A percentile compares a stretch with the other conserved stretches of the same genome.
These are phyloP conservation scores for Bipolaris zeicola DNA, from an alignment of 2,329 filamentous ascomycete genomes.

Conservation along the genomic window DNA sequence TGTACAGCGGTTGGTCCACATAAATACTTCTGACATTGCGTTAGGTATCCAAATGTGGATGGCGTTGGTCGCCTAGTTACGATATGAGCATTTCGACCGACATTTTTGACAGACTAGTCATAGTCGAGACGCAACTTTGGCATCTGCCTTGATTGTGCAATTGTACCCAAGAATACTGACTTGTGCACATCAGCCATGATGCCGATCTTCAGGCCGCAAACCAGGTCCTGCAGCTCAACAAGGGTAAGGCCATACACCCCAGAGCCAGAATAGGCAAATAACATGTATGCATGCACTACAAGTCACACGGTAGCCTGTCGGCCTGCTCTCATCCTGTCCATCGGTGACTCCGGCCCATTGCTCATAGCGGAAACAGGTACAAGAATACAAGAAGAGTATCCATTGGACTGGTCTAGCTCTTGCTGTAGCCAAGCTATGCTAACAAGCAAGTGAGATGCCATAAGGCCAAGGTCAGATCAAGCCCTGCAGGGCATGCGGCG, in stretches of 20 bases:
- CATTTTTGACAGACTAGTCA: background rate
- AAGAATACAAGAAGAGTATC: constrained; percentile 6
- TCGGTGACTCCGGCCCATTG: constrained; percentile 8
- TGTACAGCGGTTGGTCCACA: constrained; percentile 5
- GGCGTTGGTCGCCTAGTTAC: background rate
- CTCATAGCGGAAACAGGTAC: constrained; percentile 6
- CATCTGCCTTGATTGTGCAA: constrained; percentile 1
- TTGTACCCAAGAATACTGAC: background rate
- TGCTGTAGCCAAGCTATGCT: constrained; percentile 17
- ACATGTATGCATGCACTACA: constrained; percentile 15
- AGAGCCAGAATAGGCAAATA: constrained; percentile 9
- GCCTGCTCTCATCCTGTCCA: constrained; percentile 5
- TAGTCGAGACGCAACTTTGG: background rate
- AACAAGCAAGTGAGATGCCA: constrained; percentile 12
- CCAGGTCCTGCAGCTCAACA: constrained; percentile 12
- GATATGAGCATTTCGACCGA: background rate
- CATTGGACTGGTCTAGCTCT: constrained; percentile 13
- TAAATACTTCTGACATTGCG: background rate
- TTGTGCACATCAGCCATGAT: background rate
- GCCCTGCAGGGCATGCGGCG: constrained; percentile 23
- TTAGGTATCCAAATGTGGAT: background rate
- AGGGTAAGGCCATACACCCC: constrained; percentile 5
- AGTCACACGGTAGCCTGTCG: constrained; percentile 10
- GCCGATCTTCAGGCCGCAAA: constrained; percentile 6
- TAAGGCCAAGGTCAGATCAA: constrained; percentile 7